phyloP scores from a whole-genome alignment of 2,329 filamentous ascomycete genomes.

The Metarhizium humberi region DNA sequence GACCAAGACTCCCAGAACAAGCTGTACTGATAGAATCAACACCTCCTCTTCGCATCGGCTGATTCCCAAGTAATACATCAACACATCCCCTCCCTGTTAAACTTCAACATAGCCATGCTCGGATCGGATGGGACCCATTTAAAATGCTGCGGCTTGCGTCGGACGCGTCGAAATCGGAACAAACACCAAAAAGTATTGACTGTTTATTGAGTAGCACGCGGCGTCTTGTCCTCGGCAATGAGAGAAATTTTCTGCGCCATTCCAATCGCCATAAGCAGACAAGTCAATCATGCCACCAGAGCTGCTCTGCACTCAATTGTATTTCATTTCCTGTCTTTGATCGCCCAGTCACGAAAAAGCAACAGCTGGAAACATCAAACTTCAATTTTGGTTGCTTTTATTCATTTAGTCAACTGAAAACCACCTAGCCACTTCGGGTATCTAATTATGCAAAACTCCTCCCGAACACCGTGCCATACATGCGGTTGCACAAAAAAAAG shows the following conservation, averaged over 20 bases:
- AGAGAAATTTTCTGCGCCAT: no score
- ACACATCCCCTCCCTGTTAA: no score
- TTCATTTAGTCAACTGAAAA: background rate
- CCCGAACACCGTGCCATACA: background rate
- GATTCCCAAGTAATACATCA: background rate
- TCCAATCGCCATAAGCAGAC: no score
- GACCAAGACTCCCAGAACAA: no score
- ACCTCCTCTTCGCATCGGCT: background rate
- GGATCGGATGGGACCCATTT: background rate
- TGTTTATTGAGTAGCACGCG: no score
- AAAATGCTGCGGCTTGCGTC: background rate
- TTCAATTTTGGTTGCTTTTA: background rate
- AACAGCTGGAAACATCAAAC: background rate
- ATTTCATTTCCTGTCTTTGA: background rate
- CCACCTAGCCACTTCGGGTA: background rate
- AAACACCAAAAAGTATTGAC: no score
- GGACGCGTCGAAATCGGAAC: no score
- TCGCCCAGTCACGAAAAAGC: background rate
- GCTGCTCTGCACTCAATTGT: background rate
- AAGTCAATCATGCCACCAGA: no score
- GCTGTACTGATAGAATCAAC: background rate
- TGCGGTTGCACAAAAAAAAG: background rate
- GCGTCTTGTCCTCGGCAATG: no score
- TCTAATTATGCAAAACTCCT: background rate
- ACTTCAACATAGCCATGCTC: background rate